These are phyloP conservation scores for Tillandsia fasciculata DNA, from an alignment of 176 grass and related monocot genomes.

Conservation along the genomic window DNA sequence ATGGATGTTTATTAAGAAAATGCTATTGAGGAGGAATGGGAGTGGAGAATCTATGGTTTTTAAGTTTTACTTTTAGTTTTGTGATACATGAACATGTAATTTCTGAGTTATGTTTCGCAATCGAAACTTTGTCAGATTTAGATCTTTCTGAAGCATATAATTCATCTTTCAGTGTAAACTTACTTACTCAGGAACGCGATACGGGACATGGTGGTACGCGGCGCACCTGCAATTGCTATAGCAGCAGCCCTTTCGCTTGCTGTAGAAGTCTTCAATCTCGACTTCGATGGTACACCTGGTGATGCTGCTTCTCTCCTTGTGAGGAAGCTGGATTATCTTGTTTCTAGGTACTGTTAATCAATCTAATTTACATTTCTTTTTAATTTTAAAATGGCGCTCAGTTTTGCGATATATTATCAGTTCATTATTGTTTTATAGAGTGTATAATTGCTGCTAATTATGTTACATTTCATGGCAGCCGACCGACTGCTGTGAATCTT, in stretches of 20 bases:
- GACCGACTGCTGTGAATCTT: conserved; percentile 93
- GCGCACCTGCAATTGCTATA: conserved; percentile 91
- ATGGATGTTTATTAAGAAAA: no score
- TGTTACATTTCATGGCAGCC: conserved; percentile 33
- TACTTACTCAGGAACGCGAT: conserved; percentile 57
- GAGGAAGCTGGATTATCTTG: conserved; percentile 85
- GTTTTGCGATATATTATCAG: background rate
- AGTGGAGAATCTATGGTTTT: no score
- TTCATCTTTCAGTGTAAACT: background rate
- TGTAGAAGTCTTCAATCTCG: conserved; percentile 48
- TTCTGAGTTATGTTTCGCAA: background rate
- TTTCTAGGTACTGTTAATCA: conserved; percentile 56
- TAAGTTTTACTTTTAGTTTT: no score
- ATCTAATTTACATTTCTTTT: conserved; percentile 5
- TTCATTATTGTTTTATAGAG: background rate
- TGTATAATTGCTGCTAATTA: background rate
- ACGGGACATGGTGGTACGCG: conserved; percentile 88
- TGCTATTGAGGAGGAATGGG: no score
- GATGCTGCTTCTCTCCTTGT: conserved; percentile 64
- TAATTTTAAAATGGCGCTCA: background rate
- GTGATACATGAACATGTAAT: no score
- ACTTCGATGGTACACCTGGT: conserved; percentile 45
- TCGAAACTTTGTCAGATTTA: background rate
- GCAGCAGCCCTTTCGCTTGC: conserved; percentile 67
- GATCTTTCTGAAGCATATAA: background rate